Conservation (phyloP, 345 rosid genomes). For the Balakata baccata region DNA sequence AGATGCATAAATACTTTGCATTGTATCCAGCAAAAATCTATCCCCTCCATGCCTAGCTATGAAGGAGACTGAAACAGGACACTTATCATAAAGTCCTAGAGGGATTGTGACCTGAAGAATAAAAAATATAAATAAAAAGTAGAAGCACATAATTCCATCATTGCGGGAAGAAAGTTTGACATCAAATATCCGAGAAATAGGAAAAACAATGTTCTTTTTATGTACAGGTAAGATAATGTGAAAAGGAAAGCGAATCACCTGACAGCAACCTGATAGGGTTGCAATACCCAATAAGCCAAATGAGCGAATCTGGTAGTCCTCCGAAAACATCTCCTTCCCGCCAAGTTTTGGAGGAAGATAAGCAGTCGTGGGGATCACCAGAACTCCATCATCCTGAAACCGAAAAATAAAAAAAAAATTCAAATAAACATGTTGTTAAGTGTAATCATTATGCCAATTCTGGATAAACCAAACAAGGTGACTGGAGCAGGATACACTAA, state of each 20-base stretch:
- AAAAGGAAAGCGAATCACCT: slow-evolving; percentile 47
- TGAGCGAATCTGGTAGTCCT: slow-evolving; percentile 56
- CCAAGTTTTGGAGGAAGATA: slow-evolving; percentile 82
- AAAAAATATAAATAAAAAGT: neutral
- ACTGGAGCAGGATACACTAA: neutral
- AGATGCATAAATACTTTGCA: slow-evolving; percentile 58
- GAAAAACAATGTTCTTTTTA: neutral
- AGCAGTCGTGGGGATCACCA: slow-evolving; percentile 75
- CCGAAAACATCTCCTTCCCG: slow-evolving; percentile 65
- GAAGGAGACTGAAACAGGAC: slow-evolving; percentile 79
- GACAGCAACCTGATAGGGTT: slow-evolving; percentile 95
- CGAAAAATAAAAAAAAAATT: neutral
- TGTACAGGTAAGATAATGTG: neutral
- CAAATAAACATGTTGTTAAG: neutral
- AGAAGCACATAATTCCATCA: neutral
- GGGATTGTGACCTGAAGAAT: slow-evolving; percentile 68
- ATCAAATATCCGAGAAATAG: neutral
- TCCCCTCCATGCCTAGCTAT: slow-evolving; percentile 83
- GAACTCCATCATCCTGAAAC: slow-evolving; percentile 80
- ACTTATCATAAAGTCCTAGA: slow-evolving; percentile 59
- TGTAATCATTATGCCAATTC: neutral
- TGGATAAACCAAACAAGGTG: neutral
- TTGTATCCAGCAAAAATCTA: slow-evolving; percentile 77
- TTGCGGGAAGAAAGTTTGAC: neutral
- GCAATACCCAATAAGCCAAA: slow-evolving; percentile 77